Conservation (phyloP, 2,329 filamentous ascomycete species). For the Fusarium subglutinans region DNA sequence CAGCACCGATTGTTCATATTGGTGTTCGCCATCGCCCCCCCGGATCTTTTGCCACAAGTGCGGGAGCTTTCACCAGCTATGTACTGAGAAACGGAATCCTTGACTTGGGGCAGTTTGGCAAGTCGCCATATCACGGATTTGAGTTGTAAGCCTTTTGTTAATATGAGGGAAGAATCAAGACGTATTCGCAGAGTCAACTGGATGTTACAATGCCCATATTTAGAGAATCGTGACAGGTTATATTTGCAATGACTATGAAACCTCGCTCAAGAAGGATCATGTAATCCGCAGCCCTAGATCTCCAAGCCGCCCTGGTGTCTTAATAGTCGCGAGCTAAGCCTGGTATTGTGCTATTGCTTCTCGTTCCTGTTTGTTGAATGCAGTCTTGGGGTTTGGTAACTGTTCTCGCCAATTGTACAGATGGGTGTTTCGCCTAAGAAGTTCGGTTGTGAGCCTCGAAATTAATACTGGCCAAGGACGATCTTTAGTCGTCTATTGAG, state of each 20-base stretch:
- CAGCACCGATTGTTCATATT: neutral
- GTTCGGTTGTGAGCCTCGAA: neutral
- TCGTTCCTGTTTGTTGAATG: neutral
- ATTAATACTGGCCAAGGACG: neutral
- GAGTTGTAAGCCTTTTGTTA: neutral
- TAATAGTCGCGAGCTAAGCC: neutral
- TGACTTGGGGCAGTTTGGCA: neutral
- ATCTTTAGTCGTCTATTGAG: neutral
- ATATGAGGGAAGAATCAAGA: neutral
- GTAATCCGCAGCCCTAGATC: neutral
- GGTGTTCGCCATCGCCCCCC: neutral
- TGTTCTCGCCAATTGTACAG: neutral
- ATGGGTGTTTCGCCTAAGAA: neutral
- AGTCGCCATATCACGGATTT: neutral
- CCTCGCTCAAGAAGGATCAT: neutral
- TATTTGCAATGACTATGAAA: neutral
- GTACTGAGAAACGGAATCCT: neutral
- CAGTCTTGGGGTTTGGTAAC: neutral
- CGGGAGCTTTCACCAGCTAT: neutral
- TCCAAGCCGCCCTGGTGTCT: neutral
- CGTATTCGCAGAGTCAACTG: neutral
- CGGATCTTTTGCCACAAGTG: neutral
- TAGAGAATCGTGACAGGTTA: neutral
- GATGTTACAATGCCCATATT: neutral
- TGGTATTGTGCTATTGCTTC: neutral